Conservation (phyloP, 75 land plant genomes). For the Cupressus sempervirens region DNA sequence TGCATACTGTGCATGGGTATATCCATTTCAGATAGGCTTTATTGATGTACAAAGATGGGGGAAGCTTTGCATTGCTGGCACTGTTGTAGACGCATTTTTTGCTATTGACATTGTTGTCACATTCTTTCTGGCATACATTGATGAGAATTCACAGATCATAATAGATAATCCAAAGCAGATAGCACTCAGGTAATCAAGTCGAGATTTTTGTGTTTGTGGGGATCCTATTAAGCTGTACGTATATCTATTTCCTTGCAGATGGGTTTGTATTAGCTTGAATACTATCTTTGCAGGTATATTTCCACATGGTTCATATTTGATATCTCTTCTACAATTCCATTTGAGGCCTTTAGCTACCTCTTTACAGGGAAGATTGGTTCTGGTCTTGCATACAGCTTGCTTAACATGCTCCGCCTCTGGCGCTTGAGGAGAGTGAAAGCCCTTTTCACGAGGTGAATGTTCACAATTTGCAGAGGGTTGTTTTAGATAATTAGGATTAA, state of each 20-base stretch:
- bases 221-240: neutral
- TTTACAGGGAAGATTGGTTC: slow-evolving; percentile 33
- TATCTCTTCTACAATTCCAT: slow-evolving; percentile 67
- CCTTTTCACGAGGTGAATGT: slow-evolving; percentile 58
- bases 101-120: slow-evolving; percentile 69
- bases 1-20: slow-evolving; percentile 73
- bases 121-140: slow-evolving; percentile 76
- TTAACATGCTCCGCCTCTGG: slow-evolving; percentile 69
- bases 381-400: slow-evolving; percentile 42
- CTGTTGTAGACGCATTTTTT: slow-evolving; percentile 59
- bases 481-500: neutral
- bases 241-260: neutral
- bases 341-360: slow-evolving; percentile 41
- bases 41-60: slow-evolving; percentile 24
- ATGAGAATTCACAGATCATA: slow-evolving; percentile 54
- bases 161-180: slow-evolving; percentile 56
- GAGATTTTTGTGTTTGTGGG: neutral
- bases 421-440: slow-evolving; percentile 59
- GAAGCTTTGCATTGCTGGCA: slow-evolving; percentile 44
- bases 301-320: slow-evolving; percentile 74
- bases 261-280: neutral
- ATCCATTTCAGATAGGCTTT: slow-evolving; percentile 75
- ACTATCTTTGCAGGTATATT: slow-evolving; percentile 40
- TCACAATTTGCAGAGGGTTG: neutral
- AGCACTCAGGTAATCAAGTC: slow-evolving; percentile 39